Evolutionary conservation across 179 eudicot species (phyloP).

Genomic region (Drosera spatulata): DNA sequence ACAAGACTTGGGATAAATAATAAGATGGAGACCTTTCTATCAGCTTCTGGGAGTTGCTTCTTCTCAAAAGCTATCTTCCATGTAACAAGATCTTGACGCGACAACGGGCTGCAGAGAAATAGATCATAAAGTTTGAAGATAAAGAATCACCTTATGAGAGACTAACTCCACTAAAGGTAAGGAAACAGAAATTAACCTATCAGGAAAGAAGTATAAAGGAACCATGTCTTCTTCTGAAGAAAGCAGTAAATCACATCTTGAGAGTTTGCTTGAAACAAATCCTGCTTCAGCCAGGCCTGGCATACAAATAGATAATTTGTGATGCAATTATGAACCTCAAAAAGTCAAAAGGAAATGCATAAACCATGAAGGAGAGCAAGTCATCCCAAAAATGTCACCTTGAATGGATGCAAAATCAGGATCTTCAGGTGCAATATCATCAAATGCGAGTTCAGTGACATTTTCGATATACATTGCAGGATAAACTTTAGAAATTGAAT

Average conservation of each 20-base stretch:
- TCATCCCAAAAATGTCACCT: slow-evolving; percentile 25
- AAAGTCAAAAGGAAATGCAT: slow-evolving; percentile 5
- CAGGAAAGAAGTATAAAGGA: slow-evolving; percentile 66
- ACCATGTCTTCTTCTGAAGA: slow-evolving; percentile 53
- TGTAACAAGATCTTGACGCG: slow-evolving; percentile 95
- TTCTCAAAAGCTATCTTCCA: slow-evolving; percentile 97
- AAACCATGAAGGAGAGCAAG: too few species aligned
- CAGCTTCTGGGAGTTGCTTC: slow-evolving; percentile 71
- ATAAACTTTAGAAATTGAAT: slow-evolving; percentile 70
- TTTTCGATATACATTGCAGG: slow-evolving; percentile 97
- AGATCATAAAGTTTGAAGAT: not conserved
- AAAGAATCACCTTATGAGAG: not conserved
- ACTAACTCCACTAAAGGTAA: not conserved
- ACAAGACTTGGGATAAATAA: too few species aligned
- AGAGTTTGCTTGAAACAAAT: slow-evolving; percentile 92
- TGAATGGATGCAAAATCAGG: slow-evolving; percentile 92
- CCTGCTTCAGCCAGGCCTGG: slow-evolving; percentile 99
- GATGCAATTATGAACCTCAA: slow-evolving; percentile 4
- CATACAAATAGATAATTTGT: slow-evolving; percentile 8
- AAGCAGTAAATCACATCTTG: slow-evolving; percentile 62
- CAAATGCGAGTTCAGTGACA: slow-evolving; percentile 87
- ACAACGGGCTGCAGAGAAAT: slow-evolving; percentile 52
- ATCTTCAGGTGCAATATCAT: slow-evolving; percentile 89
- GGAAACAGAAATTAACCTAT: slow-evolving; percentile 41
- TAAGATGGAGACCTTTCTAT: slow-evolving; percentile 43